Base-by-base conservation (phyloP, 768 basidiomycete genomes). In the Sarcodon aspratus region DNA sequence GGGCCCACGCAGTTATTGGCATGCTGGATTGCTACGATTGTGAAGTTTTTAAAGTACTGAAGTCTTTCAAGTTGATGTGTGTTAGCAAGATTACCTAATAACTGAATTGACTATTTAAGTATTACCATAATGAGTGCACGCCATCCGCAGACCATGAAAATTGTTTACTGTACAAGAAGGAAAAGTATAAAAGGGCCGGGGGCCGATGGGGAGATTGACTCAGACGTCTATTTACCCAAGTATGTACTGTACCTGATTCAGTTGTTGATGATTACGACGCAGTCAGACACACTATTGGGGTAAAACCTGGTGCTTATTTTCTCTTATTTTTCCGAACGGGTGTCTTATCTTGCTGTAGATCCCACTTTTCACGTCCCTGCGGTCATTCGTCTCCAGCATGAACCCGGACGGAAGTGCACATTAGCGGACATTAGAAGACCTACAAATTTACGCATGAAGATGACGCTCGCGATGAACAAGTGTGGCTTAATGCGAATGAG, bases 1-100 rank as follows among this genome's bases (percentile, higher is more conserved):
- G 12, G 96, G 96, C 7, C 71, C 93, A 9, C 78, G 87, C 48
- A 86, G 90, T 50, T 99, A 98, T 66, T 90, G 33, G 76, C 87
- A 7, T 91, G 82, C 61, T 94, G 91, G 91, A 79, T 87, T 2
- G 76, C 85, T 7, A 82, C 82, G 0, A 71, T 94, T 50, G 65
- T 93, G n/a, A 79, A 90, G 36, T 92, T 89, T 71, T 78, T 93
- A 63, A 72, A 83, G 83, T 85, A 55, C 34, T n/a, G n/a, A n/a
- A n/a, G n/a, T n/a, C n/a, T n/a, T n/a, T n/a, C n/a, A n/a, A n/a
- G n/a, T n/a, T n/a, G n/a, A n/a, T n/a, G 27, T 32, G 8, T 36
- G 18, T 47, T 34, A 32, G 46, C n/a, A 13, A 13, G 13, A 18
- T 15, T 18, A n/a, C 42, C 47, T 32, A 44, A 47, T 42, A 33